phyloP scores from a whole-genome alignment of 1,284 basidiomycete genomes.

The Peniophora sp. region DNA sequence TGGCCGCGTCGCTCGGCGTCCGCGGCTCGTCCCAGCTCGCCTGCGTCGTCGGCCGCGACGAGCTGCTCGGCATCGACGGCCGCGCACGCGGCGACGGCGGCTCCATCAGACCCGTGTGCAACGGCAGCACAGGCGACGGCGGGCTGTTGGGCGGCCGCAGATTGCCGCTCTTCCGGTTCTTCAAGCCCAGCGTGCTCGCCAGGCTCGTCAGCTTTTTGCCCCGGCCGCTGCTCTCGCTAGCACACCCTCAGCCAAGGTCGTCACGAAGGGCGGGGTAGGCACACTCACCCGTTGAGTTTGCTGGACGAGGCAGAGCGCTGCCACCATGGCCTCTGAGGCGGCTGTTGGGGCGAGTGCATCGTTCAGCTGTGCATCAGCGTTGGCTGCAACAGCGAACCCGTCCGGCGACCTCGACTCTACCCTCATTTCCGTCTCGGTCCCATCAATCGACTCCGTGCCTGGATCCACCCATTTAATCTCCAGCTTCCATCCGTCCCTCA shows the following conservation, averaged over 20 bases:
- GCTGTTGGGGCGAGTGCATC: conserved; percentile 11
- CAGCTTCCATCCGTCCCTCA: too few species aligned
- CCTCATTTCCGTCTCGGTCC: too few species aligned
- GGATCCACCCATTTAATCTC: too few species aligned
- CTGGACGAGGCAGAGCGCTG: conserved; percentile 24
- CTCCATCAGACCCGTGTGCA: conserved; percentile 16
- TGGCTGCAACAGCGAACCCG: too few species aligned
- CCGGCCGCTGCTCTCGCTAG: too few species aligned
- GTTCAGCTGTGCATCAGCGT: too few species aligned
- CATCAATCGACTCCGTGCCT: too few species aligned
- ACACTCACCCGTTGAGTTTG: conserved; percentile 8
- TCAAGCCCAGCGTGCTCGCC: conserved; percentile 53
- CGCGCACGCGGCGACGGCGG: conserved; percentile 22
- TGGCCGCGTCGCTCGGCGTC: conserved; percentile 42
- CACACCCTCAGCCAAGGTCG: too few species aligned
- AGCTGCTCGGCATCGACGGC: conserved; percentile 19
- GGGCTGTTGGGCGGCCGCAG: conserved; percentile 46
- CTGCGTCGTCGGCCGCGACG: background rate
- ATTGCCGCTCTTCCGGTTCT: conserved; percentile 42
- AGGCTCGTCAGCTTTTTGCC: conserved; percentile 43
- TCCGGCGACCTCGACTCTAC: too few species aligned
- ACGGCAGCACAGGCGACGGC: conserved; percentile 22
- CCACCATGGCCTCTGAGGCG: conserved; percentile 22
- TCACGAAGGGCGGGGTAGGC: too few species aligned
- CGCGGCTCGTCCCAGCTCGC: conserved; percentile 32